phyloP scores from a whole-genome alignment of 148 eudicot species.

The Rhododendron simsii region DNA sequence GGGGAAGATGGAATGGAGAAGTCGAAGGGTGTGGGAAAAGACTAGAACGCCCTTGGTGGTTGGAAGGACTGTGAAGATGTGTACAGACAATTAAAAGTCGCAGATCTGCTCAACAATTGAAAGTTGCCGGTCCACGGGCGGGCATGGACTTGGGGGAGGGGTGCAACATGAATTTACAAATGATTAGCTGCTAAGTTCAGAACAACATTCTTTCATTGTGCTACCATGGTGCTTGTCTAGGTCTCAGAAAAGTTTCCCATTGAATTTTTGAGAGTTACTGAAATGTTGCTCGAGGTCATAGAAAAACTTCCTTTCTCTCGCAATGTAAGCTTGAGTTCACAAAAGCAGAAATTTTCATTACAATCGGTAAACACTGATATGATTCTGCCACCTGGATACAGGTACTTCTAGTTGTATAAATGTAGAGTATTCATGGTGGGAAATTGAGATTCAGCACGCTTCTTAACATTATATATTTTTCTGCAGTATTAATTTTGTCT shows the following conservation, averaged over 20 bases:
- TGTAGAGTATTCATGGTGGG: not conserved
- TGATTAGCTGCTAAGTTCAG: not conserved
- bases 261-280: not conserved
- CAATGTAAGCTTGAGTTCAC: not conserved
- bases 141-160: not conserved
- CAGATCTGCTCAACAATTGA: not conserved
- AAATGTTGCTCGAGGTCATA: not conserved
- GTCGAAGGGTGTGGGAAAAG: not conserved
- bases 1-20: not conserved
- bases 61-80: not conserved
- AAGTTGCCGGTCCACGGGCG: not conserved
- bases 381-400: too few relatives aligned
- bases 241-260: not conserved
- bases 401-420: too few relatives aligned
- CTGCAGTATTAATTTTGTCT: not conserved
- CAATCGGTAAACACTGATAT: not conserved
- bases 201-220: not conserved
- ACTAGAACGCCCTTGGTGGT: not conserved
- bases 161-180: not conserved
- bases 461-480: not conserved
- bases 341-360: too few relatives aligned
- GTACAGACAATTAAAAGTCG: not conserved
- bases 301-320: not conserved
- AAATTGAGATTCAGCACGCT: not conserved
- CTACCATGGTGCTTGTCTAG: not conserved